Percentiles rank a stretch among this genome's conserved stretches.
Evolutionary conservation across 106 monocot species (phyloP).

Genomic region (Xerophyta viscosa): DNA sequence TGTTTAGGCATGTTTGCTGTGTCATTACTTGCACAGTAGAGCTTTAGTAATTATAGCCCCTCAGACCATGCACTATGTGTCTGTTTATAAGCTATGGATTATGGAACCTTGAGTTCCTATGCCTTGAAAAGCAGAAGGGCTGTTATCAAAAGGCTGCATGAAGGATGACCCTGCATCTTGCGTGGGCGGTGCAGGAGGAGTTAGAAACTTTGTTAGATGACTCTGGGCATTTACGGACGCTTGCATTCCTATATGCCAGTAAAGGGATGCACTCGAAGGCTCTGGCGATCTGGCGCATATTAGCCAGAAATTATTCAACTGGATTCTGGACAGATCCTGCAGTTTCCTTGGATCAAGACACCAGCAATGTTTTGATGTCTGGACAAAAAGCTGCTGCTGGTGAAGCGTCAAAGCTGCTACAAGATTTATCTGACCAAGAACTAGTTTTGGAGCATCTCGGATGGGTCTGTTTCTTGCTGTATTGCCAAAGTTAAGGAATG

Average conservation of each 20-base stretch:
- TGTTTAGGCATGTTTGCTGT: conserved; percentile 20
- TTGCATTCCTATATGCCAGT: conserved; percentile 97
- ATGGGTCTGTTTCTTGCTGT: conserved; percentile 59
- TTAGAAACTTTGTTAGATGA: conserved; percentile 89
- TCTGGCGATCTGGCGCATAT: conserved; percentile 72
- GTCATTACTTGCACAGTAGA: conserved; percentile 12
- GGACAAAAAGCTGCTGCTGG: conserved; percentile 54
- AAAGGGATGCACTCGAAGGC: conserved; percentile 91
- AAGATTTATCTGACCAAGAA: conserved; percentile 76
- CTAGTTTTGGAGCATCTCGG: conserved; percentile 81
- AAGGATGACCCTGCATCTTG: conserved; percentile 55
- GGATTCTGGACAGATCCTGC: conserved; percentile 64
- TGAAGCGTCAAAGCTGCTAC: conserved; percentile 92
- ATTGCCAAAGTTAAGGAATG: no score
- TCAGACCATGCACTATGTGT: conserved; percentile 22
- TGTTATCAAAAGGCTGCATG: conserved; percentile 40
- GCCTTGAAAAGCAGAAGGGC: conserved; percentile 30
- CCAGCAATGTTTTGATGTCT: conserved; percentile 18
- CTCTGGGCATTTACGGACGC: conserved; percentile 93
- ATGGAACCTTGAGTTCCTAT: conserved; percentile 34
- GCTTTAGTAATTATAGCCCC: conserved; percentile 16
- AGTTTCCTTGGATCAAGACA: conserved; percentile 11
- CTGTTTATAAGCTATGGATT: conserved; percentile 30
- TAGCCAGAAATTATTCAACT: conserved; percentile 80
- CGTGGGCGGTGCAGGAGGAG: conserved; percentile 87